Evolutionary conservation across 1,284 basidiomycete species (phyloP).

Genomic region (Thecaphora thlaspeos): DNA sequence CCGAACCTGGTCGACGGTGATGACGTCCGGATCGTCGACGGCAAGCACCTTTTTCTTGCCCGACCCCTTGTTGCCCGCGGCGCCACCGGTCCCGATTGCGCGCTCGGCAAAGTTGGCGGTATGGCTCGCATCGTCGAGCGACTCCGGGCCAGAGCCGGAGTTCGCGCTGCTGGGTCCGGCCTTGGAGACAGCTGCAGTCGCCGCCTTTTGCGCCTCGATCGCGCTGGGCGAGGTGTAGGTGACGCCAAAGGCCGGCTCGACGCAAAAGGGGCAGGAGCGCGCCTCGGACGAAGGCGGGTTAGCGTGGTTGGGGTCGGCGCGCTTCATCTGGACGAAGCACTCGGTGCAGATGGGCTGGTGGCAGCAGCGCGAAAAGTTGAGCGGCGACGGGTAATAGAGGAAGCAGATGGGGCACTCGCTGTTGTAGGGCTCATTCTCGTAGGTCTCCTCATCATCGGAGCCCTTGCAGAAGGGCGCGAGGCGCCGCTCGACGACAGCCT

Average conservation of each 20-base stretch:
- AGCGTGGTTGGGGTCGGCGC: slow-evolving; percentile 70
- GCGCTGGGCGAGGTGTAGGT: slow-evolving; percentile 80
- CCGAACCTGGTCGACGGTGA: slow-evolving; percentile 51
- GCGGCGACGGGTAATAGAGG: slow-evolving; percentile 61
- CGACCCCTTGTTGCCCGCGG: slow-evolving; percentile 4
- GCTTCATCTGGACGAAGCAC: slow-evolving; percentile 98
- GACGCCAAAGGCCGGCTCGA: slow-evolving; percentile 92
- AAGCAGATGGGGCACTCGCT: slow-evolving; percentile 99
- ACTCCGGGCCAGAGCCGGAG: slow-evolving; percentile 13
- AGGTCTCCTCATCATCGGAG: slow-evolving; percentile 84
- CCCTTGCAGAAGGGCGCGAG: slow-evolving; percentile 95
- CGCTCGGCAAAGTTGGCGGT: slow-evolving; percentile 39
- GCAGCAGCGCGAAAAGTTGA: slow-evolving; percentile 95
- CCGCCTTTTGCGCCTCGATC: slow-evolving; percentile 10
- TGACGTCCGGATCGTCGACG: slow-evolving; percentile 41
- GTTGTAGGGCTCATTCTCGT: slow-evolving; percentile 80
- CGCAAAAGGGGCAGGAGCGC: slow-evolving; percentile 93
- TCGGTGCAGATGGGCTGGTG: slow-evolving; percentile 98
- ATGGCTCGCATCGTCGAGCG: slow-evolving; percentile 26
- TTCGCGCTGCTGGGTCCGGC: slow-evolving; percentile 1
- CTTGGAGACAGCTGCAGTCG: too few species aligned
- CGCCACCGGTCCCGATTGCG: slow-evolving; percentile 38
- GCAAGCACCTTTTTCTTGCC: slow-evolving; percentile 37
- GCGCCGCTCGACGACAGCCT: slow-evolving; percentile 79
- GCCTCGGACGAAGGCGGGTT: slow-evolving; percentile 48